phyloP scores from a whole-genome alignment of 106 monocot genomes.

The Posidonia australis region DNA sequence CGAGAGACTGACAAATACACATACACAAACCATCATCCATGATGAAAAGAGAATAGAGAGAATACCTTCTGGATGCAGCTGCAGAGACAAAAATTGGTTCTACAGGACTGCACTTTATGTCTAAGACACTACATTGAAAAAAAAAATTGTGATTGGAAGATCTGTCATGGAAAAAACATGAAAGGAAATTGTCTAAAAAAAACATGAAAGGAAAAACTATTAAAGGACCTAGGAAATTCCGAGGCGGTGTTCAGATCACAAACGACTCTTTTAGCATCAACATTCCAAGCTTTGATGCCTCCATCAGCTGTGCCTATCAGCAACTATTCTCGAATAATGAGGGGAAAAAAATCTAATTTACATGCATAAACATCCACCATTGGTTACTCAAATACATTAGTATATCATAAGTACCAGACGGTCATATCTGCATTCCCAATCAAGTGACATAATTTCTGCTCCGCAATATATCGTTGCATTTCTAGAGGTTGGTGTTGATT shows the following conservation, averaged over 20 bases:
- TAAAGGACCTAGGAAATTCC: slow-evolving; percentile 68
- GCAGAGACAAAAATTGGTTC: slow-evolving; percentile 97
- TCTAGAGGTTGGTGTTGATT: slow-evolving; percentile 75
- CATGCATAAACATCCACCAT: slow-evolving; percentile 9
- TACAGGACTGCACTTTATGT: slow-evolving; percentile 89
- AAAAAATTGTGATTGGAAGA: not conserved
- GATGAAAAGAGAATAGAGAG: not conserved
- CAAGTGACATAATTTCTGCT: slow-evolving; percentile 78
- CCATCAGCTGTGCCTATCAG: slow-evolving; percentile 95
- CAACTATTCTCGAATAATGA: slow-evolving; percentile 51
- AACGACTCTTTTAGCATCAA: slow-evolving; percentile 99
- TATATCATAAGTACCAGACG: slow-evolving; percentile 50
- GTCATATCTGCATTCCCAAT: slow-evolving; percentile 94
- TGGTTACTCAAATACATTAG: not conserved
- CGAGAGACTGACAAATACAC: not conserved
- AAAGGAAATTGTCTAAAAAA: too few relatives aligned
- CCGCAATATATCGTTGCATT: slow-evolving; percentile 98
- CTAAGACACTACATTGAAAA: slow-evolving; percentile 47
- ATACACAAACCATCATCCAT: not conserved
- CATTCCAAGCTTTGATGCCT: slow-evolving; percentile 99
- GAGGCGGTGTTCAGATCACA: slow-evolving; percentile 72
- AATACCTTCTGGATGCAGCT: slow-evolving; percentile 85
- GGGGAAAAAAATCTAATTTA: slow-evolving; percentile 9
- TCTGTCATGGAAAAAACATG: not conserved
- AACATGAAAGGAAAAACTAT: not conserved